Evolutionary conservation across 441 rosid species (phyloP).

Genomic region (Syzygium malaccense): DNA sequence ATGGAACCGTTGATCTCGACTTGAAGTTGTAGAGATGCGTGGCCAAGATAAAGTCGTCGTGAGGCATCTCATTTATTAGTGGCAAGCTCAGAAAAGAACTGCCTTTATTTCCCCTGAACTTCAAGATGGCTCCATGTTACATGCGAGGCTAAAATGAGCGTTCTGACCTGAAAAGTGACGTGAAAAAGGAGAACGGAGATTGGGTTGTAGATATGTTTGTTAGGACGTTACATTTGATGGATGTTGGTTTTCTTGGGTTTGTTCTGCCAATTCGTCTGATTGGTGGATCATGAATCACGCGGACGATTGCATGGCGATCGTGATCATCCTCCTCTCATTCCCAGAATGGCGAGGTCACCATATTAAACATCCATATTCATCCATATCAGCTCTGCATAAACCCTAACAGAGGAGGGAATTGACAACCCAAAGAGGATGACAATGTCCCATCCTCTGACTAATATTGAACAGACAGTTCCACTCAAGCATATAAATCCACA

Average conservation of each 20-base stretch:
- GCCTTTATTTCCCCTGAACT: background rate
- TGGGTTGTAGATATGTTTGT: background rate
- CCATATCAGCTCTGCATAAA: background rate
- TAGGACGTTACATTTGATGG: background rate
- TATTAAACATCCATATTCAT: background rate
- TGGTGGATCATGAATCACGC: slow-evolving; percentile 6
- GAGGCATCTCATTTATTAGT: background rate
- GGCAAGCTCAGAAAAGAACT: background rate
- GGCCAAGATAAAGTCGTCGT: background rate
- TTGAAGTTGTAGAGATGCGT: slow-evolving; percentile 27
- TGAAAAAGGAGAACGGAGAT: background rate
- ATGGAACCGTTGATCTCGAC: slow-evolving; percentile 42
- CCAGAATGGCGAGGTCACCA: background rate
- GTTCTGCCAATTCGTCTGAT: background rate
- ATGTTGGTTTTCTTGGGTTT: slow-evolving; percentile 1
- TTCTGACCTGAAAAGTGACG: slow-evolving; percentile 4
- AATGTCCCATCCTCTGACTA: background rate
- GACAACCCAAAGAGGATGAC: background rate
- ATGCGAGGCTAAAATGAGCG: background rate
- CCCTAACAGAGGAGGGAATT: background rate
- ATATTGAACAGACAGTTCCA: background rate
- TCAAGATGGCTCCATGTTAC: background rate
- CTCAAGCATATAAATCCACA: background rate
- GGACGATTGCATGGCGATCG: background rate
- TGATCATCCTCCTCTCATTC: background rate